Base-by-base conservation (phyloP, 2,329 filamentous ascomycete species). In the Scedosporium boydii region DNA sequence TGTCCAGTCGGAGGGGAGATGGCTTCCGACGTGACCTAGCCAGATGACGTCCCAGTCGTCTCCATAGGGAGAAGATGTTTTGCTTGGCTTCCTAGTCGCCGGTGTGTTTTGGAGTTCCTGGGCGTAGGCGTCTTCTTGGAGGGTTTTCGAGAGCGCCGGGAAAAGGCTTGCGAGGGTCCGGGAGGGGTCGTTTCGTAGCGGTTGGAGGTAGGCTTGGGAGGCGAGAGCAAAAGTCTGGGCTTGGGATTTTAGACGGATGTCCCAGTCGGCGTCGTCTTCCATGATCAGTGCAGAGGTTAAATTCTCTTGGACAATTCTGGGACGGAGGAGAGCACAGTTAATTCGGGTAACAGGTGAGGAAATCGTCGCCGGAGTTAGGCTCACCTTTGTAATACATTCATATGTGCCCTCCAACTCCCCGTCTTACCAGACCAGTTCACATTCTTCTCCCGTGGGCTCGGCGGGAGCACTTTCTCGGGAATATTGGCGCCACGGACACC, bases 241-340 rank as follows among this genome's bases (percentile, higher is more conserved):
- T 66, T 85, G 82, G 0, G 70, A 60, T 38, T 79, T 79, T 26
- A 85, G 68, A 0, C 75, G 72, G 12, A 84, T 69, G 62, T 85
- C 82, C 82, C 82, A 85, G 70, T 85, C 82, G 21, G 77, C 75
- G 62, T 85, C 82, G 66, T 85, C 82, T 67, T 85, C 82, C 27
- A 85, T 68, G 29, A 85, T 79, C 1, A 85, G 70, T 0, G 79
- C 81, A 1, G 77, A 79, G 1, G 73, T 70, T 2, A 82, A 66
- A 48, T 77, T 75, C 10, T 76, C 69, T n/a, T 76, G 71, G 12
- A 83, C 73, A 12, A 84, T 71, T 23, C 73, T 74, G 6, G 6
- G 12, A 34, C 10, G 6, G 10, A 58, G 16, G 16, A 41, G 26
- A 63, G 59, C 6, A 12, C 2, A 4, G n/a, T 38, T 7, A 63